These are phyloP conservation scores for Quercus suber DNA, from an alignment of 306 rosid genomes.

Conservation along the genomic window DNA sequence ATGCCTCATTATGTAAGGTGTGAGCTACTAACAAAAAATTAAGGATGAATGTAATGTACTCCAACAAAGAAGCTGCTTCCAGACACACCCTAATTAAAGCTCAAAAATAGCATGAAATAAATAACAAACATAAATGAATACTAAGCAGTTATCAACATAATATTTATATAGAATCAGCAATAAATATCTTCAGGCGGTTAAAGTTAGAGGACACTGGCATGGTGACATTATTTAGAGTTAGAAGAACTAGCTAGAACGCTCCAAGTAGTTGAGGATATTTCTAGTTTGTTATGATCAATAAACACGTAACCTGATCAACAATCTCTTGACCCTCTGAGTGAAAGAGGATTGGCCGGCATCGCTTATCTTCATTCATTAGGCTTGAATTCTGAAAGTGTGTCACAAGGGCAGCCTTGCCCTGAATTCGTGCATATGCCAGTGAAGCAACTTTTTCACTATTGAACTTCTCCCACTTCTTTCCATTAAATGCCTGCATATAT, in stretches of 20 bases:
- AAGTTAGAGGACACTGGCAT: neutral
- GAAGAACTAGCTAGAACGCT: neutral
- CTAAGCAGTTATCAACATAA: neutral
- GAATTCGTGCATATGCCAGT: conserved; percentile 88
- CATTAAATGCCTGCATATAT: conserved; percentile 72
- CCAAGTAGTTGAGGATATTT: neutral
- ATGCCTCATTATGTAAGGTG: neutral
- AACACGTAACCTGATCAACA: conserved; percentile 54
- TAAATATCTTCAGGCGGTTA: neutral
- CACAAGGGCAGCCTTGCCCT: conserved; percentile 90
- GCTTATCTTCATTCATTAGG: conserved; percentile 91
- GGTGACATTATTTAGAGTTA: neutral
- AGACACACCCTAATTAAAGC: neutral
- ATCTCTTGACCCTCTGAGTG: conserved; percentile 85
- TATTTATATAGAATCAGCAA: neutral
- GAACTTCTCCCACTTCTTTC: conserved; percentile 94
- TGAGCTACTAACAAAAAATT: neutral
- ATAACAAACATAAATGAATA: neutral
- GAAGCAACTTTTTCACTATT: conserved; percentile 93
- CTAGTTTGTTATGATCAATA: neutral
- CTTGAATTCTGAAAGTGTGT: conserved; percentile 93
- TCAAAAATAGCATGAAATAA: neutral
- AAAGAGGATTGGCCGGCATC: conserved; percentile 88
- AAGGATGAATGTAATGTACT: neutral
- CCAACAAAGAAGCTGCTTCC: neutral